Evolutionary conservation across 208 protist genomes (phyloP).

Genomic region (Angomonas ambiguus): DNA sequence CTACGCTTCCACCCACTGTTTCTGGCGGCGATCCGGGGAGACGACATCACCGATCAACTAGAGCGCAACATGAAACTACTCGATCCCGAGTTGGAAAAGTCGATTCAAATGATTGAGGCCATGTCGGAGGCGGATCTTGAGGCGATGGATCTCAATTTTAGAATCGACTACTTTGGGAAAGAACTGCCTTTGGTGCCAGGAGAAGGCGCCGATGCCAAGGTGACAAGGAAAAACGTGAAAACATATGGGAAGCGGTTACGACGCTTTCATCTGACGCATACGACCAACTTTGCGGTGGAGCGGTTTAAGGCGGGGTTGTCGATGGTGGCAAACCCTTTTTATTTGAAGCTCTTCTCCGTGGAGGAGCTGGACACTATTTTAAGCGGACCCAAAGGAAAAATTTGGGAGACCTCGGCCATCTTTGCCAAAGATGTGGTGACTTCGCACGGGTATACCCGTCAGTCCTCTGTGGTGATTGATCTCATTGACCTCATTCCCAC

Average conservation of each 20-base stretch:
- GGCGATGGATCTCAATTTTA: conserved; percentile 50
- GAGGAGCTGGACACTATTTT: conserved; percentile 54
- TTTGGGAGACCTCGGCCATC: conserved; percentile 50
- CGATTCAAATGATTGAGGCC: conserved; percentile 24
- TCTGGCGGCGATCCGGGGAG: conserved; percentile 42
- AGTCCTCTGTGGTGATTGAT: conserved; percentile 43
- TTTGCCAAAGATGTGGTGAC: conserved; percentile 37
- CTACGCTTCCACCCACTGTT: conserved; percentile 64
- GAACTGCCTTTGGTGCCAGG: conserved; percentile 27
- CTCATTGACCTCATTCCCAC: conserved; percentile 51
- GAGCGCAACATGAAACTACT: conserved; percentile 29
- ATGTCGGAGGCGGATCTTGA: conserved; percentile 37
- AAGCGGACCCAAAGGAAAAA: conserved; percentile 40
- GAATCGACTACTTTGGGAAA: conserved; percentile 6
- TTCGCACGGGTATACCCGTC: conserved; percentile 58
- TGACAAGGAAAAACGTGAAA: conserved; percentile 40
- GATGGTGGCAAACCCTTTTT: conserved; percentile 33
- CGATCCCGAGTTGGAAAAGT: conserved; percentile 39
- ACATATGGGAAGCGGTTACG: conserved; percentile 37
- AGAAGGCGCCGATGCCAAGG: conserved; percentile 12
- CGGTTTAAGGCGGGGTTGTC: conserved; percentile 50
- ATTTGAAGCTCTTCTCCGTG: conserved; percentile 56
- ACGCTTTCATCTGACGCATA: conserved; percentile 33
- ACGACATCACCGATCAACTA: conserved; percentile 13
- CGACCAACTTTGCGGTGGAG: conserved; percentile 24